These are phyloP conservation scores for Aspergillus tanneri DNA, from an alignment of 2,329 filamentous ascomycete genomes.

Conservation along the genomic window DNA sequence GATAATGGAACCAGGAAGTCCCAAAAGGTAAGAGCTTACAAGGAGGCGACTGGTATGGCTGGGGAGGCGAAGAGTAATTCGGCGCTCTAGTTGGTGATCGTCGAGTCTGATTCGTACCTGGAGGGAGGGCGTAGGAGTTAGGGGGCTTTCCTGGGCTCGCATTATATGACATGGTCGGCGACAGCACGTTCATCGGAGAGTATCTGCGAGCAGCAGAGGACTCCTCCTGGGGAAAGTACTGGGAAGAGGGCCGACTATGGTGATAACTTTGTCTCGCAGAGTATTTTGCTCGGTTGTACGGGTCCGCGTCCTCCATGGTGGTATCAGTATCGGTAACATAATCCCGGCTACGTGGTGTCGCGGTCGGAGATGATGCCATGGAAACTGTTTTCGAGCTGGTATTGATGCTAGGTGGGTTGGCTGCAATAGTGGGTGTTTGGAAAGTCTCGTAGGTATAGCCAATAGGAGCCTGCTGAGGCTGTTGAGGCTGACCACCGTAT, in stretches of 20 bases:
- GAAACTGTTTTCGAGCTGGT: conserved; percentile 51
- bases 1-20: neutral
- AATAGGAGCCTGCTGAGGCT: conserved; percentile 51
- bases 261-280: conserved; percentile 74
- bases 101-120: conserved; percentile 53
- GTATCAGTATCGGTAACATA: conserved; percentile 68
- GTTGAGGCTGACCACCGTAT: conserved; percentile 45
- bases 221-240: conserved; percentile 70
- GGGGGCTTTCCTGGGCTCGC: conserved; percentile 59
- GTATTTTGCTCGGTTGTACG: conserved; percentile 84
- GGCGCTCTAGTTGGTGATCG: conserved; percentile 75
- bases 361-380: conserved; percentile 59
- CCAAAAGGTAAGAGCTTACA: conserved; percentile 44
- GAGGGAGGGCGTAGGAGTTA: conserved; percentile 56
- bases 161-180: conserved; percentile 76
- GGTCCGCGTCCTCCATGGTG: conserved; percentile 85
- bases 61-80: conserved; percentile 57
- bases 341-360: conserved; percentile 63
- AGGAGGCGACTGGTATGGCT: conserved; percentile 60
- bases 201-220: conserved; percentile 86
- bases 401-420: conserved; percentile 35
- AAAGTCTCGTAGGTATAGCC: conserved; percentile 69
- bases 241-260: conserved; percentile 66
- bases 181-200: conserved; percentile 89
- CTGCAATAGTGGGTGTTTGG: conserved; percentile 45